Percentiles rank a stretch among this genome's conserved stretches.
These are phyloP conservation scores for Aspergillus ibericus DNA, from an alignment of 2,329 filamentous ascomycete genomes.

Conservation along the genomic window DNA sequence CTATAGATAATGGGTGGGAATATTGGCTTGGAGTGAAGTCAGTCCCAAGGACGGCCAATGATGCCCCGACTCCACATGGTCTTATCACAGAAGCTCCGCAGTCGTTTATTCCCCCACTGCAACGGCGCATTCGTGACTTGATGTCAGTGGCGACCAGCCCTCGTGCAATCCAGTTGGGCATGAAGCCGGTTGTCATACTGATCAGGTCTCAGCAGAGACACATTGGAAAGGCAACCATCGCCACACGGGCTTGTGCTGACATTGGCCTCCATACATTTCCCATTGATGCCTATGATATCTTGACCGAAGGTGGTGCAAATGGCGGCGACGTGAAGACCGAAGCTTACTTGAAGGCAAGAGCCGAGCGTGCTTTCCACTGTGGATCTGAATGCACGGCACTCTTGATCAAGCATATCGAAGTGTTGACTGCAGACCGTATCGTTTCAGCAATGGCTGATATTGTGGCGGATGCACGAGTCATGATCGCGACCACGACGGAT, in stretches of 20 bases:
- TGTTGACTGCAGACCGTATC: conserved; percentile 87
- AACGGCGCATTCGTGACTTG: conserved; percentile 75
- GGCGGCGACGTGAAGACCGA: conserved; percentile 93
- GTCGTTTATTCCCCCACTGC: conserved; percentile 58
- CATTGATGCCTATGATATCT: conserved; percentile 89
- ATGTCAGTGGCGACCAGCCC: conserved; percentile 86
- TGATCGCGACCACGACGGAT: conserved; percentile 93
- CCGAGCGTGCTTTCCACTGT: conserved; percentile 85
- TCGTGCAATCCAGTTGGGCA: conserved; percentile 78
- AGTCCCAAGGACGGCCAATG: conserved; percentile 51
- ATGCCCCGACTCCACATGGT: conserved; percentile 36
- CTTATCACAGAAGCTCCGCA: conserved; percentile 40
- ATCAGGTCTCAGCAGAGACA: conserved; percentile 88
- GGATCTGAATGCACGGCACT: conserved; percentile 80
- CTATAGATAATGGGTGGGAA: conserved; percentile 76
- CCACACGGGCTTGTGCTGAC: conserved; percentile 75
- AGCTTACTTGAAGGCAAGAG: conserved; percentile 80
- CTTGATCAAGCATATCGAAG: conserved; percentile 86
- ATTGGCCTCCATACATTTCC: conserved; percentile 86
- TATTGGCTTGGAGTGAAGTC: conserved; percentile 82
- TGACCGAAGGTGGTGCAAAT: conserved; percentile 85
- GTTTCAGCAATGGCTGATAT: conserved; percentile 81
- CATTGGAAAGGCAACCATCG: conserved; percentile 85
- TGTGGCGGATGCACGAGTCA: conserved; percentile 72
- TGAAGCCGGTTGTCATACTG: conserved; percentile 85